Base-by-base conservation (phyloP, 305 asterid genomes). In the Fraxinus velutina region DNA sequence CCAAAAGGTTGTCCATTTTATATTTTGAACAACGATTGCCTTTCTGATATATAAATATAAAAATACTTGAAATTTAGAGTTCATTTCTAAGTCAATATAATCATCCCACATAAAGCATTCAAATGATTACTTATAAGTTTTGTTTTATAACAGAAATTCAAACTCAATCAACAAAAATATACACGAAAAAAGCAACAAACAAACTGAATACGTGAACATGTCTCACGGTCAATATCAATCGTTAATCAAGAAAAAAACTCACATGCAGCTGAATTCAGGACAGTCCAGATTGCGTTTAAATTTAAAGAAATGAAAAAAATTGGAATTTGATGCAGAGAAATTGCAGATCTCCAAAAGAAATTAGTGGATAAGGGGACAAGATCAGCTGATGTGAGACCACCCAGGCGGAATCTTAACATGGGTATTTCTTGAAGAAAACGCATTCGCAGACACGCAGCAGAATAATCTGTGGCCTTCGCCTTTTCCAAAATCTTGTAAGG, bases 321-420 rank as follows among this genome's bases (percentile, higher is more conserved):
- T 24, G 64, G 78, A 78, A 62, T 39, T 78, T 71, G 73, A 64
- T 27, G 73, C 50, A 72, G 72, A 21, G 15, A 44, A 70, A 72
- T 78, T 68, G 89, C 80, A 80, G 92, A 91, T 92, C 91, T 89
- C 90, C 79, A 87, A 30, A 39, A 71, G 83, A 64, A 52, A 82
- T 50, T 75, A 42, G 9, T 44, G 79, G 29, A 22, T 36, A 8
- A 77, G 83, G 82, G 62, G 87, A 83, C 87, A 88, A 60, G 81
- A 82, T 85, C 89, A 89, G 88, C 86, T 84, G 90, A 80, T 50
- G 15, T 34, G 85, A 82, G 87, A 50, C 77, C 89, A 77, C 85
- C 86, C 47, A 83, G 86, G 84, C 84, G 90, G 86, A 84, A 76
- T 39, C 47, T 76, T 73, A 78, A 83, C 88, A 66, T 78, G 85